These are phyloP conservation scores for Abortiporus biennis DNA, from an alignment of 1,284 basidiomycete genomes.

Conservation along the genomic window DNA sequence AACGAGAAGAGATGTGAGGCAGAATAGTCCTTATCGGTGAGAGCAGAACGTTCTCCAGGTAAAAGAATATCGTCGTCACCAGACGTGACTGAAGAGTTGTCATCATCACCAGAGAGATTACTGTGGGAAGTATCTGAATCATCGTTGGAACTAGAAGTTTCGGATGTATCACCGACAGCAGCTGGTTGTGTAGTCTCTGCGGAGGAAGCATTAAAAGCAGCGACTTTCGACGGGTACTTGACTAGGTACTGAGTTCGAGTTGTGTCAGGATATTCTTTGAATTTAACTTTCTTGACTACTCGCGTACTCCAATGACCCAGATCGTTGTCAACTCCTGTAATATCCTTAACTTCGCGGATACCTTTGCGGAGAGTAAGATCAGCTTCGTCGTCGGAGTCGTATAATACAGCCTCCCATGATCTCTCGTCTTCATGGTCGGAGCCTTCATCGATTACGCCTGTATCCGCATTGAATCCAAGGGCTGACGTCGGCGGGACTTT, in stretches of 20 bases:
- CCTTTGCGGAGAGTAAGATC: background rate
- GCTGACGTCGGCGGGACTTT: constrained; percentile 9
- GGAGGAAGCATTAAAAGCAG: too few relatives aligned
- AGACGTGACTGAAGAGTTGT: too few relatives aligned
- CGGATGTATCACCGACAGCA: too few relatives aligned
- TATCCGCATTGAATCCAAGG: background rate
- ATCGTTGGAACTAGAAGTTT: background rate
- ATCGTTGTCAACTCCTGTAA: background rate
- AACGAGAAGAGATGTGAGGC: background rate
- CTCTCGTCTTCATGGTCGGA: constrained; percentile 9
- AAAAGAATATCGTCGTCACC: too few relatives aligned
- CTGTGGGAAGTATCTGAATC: background rate
- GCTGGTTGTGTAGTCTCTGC: background rate
- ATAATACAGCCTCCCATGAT: constrained; percentile 2
- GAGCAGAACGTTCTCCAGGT: background rate
- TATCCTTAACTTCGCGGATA: background rate
- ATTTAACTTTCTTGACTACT: background rate
- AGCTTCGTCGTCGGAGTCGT: constrained; percentile 7
- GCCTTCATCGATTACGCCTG: constrained; percentile 8
- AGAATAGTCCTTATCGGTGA: background rate
- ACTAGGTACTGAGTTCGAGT: background rate
- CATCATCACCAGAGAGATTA: background rate
- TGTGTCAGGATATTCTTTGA: background rate
- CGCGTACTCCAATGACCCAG: background rate
- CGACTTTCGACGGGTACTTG: background rate